Percentiles rank a stretch among this genome's conserved stretches.
phyloP scores from a whole-genome alignment of 805 yeast species.

The Lipomyces mesembrius region DNA sequence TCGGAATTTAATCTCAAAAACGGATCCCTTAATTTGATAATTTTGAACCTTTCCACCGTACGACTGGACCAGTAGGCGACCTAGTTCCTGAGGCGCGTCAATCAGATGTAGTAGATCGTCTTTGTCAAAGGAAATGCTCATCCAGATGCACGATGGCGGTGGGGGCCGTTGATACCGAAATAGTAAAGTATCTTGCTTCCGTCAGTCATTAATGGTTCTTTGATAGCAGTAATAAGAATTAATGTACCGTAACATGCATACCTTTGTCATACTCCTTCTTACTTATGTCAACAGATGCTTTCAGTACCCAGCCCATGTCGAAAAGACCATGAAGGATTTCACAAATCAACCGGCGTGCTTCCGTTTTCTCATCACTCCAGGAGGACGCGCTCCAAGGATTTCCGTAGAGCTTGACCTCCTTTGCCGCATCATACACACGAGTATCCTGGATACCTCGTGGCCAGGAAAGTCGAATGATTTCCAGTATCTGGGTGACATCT shows the following conservation, averaged over 20 bases:
- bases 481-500: background rate
- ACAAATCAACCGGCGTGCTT: slow-evolving; percentile 6
- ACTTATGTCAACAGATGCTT: slow-evolving; percentile 7
- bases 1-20: slow-evolving; percentile 6
- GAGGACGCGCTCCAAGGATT: background rate
- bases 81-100: slow-evolving; percentile 5
- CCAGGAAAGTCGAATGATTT: background rate
- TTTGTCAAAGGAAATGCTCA: background rate
- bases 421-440: background rate
- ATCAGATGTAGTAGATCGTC: background rate
- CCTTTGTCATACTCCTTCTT: slow-evolving; percentile 10
- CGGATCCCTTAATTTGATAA: background rate
- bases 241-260: background rate
- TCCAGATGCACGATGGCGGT: slow-evolving; percentile 8
- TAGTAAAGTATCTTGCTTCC: background rate
- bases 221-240: background rate
- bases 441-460: slow-evolving; percentile 6
- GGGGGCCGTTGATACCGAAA: slow-evolving; percentile 5
- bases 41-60: background rate
- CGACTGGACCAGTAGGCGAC: background rate
- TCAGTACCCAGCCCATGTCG: slow-evolving; percentile 1
- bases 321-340: slow-evolving; percentile 1
- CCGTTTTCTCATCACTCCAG: background rate
- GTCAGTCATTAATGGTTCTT: background rate
- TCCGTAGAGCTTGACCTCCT: slow-evolving; percentile 3